Conservation (phyloP, 129 eudicot species). For the Pulicaria dysenterica region DNA sequence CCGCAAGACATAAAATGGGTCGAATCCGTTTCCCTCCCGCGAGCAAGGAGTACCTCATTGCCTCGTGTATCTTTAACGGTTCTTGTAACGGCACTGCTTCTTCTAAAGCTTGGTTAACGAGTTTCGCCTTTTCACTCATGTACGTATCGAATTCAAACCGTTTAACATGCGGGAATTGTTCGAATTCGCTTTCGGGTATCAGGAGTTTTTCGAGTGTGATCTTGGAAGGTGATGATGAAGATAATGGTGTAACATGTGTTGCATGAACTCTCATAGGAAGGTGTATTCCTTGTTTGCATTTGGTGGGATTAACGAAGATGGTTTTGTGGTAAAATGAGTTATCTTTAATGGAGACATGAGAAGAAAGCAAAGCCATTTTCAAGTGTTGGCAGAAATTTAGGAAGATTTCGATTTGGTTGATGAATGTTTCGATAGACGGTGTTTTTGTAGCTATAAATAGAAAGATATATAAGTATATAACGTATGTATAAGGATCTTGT, state of each 20-base stretch:
- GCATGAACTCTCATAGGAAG: constrained; percentile 31
- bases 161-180: constrained; percentile 4
- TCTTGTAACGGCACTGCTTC: constrained; percentile 51
- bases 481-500: constrained; percentile 8
- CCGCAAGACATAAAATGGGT: constrained; percentile 55
- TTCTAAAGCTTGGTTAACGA: constrained; percentile 54
- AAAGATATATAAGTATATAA: too few species aligned
- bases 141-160: constrained; percentile 47
- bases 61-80: constrained; percentile 57
- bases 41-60: constrained; percentile 71
- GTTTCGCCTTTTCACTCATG: constrained; percentile 48
- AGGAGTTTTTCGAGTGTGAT: constrained; percentile 30
- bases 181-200: constrained; percentile 23
- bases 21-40: constrained; percentile 69
- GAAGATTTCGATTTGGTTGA: not conserved
- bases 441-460: constrained; percentile 11
- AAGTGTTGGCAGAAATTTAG: not conserved
- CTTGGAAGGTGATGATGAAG: constrained; percentile 28
- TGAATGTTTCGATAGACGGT: constrained; percentile 1
- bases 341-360: constrained; percentile 15
- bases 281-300: constrained; percentile 3
- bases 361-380: constrained; percentile 38
- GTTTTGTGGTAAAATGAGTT: constrained; percentile 26
- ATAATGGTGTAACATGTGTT: constrained; percentile 7
- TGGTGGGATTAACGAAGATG: not conserved